Conservation (phyloP, 2,329 filamentous ascomycete species). For the Ampelomyces quisqualis region DNA sequence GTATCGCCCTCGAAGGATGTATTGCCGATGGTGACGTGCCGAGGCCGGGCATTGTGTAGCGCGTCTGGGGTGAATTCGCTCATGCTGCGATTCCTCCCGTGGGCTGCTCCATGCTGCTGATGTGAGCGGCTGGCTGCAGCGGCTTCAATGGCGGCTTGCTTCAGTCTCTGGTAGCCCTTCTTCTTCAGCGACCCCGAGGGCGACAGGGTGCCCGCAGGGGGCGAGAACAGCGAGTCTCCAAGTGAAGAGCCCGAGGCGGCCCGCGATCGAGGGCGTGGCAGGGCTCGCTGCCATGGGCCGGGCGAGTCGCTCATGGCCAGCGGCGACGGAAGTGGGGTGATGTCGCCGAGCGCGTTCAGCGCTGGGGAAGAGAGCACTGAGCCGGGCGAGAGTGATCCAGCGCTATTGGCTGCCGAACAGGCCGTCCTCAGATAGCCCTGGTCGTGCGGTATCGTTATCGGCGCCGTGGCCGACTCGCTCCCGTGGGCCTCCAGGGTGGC, state of each 20-base stretch:
- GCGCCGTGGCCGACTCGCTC: constrained; percentile 39
- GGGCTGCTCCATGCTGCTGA: constrained; percentile 44
- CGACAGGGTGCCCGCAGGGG: constrained; percentile 37
- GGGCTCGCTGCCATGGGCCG: constrained; percentile 45
- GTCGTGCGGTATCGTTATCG: constrained; percentile 42
- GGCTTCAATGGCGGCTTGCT: constrained; percentile 45
- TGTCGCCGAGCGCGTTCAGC: constrained; percentile 51
- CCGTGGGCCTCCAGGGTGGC: constrained; percentile 37
- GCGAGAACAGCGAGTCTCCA: constrained; percentile 36
- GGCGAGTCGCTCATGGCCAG: constrained; percentile 47
- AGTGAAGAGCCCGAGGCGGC: constrained; percentile 34
- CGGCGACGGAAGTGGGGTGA: constrained; percentile 56
- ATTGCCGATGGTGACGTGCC: constrained; percentile 68
- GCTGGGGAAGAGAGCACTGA: constrained; percentile 52
- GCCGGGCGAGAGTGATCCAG: constrained; percentile 49
- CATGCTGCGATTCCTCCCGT: constrained; percentile 75
- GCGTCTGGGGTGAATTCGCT: constrained; percentile 84
- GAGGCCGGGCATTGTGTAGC: constrained; percentile 63
- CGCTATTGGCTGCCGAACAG: constrained; percentile 48
- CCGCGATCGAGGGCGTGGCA: constrained; percentile 37
- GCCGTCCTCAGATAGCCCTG: constrained; percentile 42
- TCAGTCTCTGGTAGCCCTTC: constrained; percentile 51
- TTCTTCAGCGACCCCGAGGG: constrained; percentile 47
- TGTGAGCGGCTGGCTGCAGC: constrained; percentile 33
- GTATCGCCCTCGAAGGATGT: constrained; percentile 47